Base-by-base conservation (phyloP, 179 eudicot species). In the Spinacia oleracea region DNA sequence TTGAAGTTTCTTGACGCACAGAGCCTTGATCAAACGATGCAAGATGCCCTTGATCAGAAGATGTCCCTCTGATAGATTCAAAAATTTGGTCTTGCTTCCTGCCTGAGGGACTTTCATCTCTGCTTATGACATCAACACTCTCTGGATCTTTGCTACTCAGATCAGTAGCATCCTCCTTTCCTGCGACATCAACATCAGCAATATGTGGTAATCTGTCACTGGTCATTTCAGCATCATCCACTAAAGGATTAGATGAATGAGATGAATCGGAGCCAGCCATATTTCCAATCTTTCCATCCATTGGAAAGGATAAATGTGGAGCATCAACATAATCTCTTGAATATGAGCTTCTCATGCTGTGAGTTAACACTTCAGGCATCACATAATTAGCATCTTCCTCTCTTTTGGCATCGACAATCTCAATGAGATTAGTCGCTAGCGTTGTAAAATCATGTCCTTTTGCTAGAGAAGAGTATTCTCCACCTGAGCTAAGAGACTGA, bases 31-130 rank as follows among this genome's bases (percentile, higher is more conserved):
- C 86, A 72, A 74, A 72, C 75, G 82, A 81, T 50, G 42, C 73
- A 66, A 65, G 76, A 79, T 34, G 74, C 29, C 78, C 85, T 80
- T 72, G 86, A 83, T 73, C 72, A 27, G 82, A 86, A 80, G 83
- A 81, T 9, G 56, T 53, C 50, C 70, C 78, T 9, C 75, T 79
- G 58, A 77, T 21, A 48, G 84, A 78, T 74, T 80, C 84, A 51
- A 79, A 63, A 56, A 45, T 53, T 76, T 77, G 86, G 74, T 84
- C 86, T 56, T 77, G 89, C 58, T 16, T 77, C 62, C 58, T 69
- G 74, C 76, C 65, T 81, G 65, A 70, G 50, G 35, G 53, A 80
- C 78, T 82, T 69, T 73, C 65, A 48, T 71, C 70, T 74, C 71
- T 58, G 70, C 78, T 83, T 56, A 59, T 20, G 70, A 27, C 67